Evolutionary conservation across 1,284 basidiomycete genomes (phyloP).

Genomic region (Sanghuangporus sanghuang): DNA sequence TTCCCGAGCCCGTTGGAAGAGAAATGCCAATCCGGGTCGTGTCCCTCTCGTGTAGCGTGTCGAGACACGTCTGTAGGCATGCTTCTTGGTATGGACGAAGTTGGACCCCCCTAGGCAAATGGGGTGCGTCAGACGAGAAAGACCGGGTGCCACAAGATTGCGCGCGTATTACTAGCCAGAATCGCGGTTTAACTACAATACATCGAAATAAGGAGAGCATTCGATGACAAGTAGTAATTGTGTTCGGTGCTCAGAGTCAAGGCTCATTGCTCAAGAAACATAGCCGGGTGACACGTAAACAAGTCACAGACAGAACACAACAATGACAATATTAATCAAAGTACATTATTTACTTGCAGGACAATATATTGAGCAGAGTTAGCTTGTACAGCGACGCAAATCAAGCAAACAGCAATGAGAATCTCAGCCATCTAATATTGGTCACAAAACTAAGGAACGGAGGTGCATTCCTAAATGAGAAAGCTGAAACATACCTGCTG

Average conservation of each 20-base stretch:
- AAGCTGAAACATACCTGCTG: background rate
- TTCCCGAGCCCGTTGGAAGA: constrained; percentile 88
- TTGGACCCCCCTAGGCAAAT: constrained; percentile 21
- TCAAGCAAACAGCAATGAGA: background rate
- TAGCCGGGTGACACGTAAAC: too few relatives aligned
- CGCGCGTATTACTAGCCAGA: background rate
- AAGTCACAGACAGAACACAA: background rate
- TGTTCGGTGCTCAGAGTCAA: background rate
- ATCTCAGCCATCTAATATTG: background rate
- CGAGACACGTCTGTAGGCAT: constrained; percentile 78
- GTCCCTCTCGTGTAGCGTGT: constrained; percentile 57
- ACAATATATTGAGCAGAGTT: too few relatives aligned
- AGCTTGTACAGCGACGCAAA: background rate
- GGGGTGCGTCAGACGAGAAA: background rate
- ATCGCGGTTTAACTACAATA: background rate
- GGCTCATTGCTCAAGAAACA: too few relatives aligned
- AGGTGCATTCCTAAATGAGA: background rate
- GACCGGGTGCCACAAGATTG: background rate
- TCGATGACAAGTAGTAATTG: background rate
- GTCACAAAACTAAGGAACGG: background rate
- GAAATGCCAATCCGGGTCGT: constrained; percentile 85
- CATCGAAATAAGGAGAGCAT: background rate
- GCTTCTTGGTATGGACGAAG: constrained; percentile 89
- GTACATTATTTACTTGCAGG: background rate
- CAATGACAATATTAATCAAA: background rate